Conservation (phyloP, 208 protist genomes). For the Tritrichomonas musculus region DNA sequence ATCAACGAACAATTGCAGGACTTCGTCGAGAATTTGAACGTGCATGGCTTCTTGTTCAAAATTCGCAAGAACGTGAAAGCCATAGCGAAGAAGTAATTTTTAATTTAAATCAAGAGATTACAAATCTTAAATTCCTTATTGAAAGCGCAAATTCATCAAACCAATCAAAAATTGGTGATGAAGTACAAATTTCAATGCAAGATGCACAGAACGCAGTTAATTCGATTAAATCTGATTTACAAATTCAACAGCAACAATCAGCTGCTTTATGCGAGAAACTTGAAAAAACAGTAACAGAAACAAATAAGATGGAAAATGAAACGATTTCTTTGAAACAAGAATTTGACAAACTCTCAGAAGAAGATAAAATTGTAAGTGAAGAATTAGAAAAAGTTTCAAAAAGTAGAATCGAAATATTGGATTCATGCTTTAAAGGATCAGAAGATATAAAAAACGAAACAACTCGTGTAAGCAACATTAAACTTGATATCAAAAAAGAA, state of each 20-base stretch:
- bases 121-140: conserved; percentile 72
- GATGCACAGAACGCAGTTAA: background rate
- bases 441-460: background rate
- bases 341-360: background rate
- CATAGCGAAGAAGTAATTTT: conserved; percentile 79
- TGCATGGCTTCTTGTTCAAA: conserved; percentile 89
- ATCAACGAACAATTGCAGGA: conserved; percentile 78
- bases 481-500: background rate
- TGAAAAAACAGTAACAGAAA: background rate
- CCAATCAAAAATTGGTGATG: no score
- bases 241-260: background rate
- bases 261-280: background rate
- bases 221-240: background rate
- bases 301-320: background rate
- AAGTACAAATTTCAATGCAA: conserved; percentile 58
- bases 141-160: conserved; percentile 77
- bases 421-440: background rate
- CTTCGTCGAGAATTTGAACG: conserved; percentile 65
- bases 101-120: conserved; percentile 80
- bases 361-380: background rate
- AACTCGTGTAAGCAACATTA: background rate
- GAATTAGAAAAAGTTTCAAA: no score
- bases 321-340: background rate
- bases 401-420: background rate
- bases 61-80: conserved; percentile 82